Percentiles rank a stretch among this genome's conserved stretches.
Conservation (phyloP, 164 flowering plant genomes). For the Stephania japonica region DNA sequence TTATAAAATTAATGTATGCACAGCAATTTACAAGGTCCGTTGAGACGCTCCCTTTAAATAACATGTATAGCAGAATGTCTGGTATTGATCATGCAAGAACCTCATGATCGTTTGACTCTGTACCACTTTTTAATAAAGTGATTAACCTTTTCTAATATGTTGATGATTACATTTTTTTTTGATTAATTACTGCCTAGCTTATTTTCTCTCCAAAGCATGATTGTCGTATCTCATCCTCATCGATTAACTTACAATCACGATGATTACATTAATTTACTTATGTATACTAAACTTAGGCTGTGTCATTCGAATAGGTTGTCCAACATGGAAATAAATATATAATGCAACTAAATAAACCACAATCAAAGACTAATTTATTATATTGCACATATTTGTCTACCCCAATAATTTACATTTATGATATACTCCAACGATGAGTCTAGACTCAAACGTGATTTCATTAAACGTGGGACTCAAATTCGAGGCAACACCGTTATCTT, state of each 20-base stretch:
- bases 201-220: background rate
- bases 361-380: background rate
- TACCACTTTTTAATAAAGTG: background rate
- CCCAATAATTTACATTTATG: no score
- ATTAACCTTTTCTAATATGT: background rate
- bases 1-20: no score
- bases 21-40: no score
- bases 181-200: background rate
- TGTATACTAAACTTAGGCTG: background rate
- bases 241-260: background rate
- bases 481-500: no score
- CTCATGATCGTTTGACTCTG: background rate
- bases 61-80: no score
- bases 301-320: background rate
- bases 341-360: background rate
- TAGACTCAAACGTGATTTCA: no score
- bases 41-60: no score
- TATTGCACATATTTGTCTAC: no score
- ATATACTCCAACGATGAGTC: no score
- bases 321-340: background rate
- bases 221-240: background rate
- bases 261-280: slow-evolving; percentile 1
- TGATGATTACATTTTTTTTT: background rate
- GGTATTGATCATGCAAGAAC: no score
- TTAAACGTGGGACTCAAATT: no score